These are phyloP conservation scores for Tricholoma matsutake DNA, from an alignment of 768 basidiomycete species.

Conservation along the genomic window DNA sequence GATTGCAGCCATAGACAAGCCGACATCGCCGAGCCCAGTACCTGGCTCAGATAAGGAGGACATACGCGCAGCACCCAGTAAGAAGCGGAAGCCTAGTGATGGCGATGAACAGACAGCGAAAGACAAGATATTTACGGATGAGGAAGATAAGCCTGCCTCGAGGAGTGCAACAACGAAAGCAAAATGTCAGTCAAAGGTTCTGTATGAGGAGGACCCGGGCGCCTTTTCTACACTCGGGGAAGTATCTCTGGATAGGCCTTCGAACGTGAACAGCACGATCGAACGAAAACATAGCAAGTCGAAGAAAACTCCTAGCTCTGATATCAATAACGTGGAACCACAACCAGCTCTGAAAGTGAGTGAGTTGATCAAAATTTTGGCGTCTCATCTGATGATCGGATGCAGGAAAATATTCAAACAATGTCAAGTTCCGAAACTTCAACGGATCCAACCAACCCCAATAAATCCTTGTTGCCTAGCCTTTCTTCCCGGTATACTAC, in stretches of 20 bases:
- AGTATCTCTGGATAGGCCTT: neutral
- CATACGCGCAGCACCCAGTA: conserved; percentile 11
- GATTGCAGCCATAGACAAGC: neutral
- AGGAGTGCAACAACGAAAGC: conserved; percentile 17
- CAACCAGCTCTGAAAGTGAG: conserved; percentile 2
- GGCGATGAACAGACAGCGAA: neutral
- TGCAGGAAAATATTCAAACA: conserved; percentile 28
- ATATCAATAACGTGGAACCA: neutral
- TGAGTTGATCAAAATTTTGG: conserved; percentile 15
- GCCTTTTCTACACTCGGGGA: neutral
- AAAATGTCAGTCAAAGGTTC: conserved; percentile 11
- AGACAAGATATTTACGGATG: conserved; percentile 8
- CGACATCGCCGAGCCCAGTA: conserved; percentile 21
- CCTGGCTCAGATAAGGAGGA: conserved; percentile 27
- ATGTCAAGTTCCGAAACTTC: conserved; percentile 2
- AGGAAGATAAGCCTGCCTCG: conserved; percentile 14
- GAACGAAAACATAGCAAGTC: neutral
- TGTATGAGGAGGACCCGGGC: conserved; percentile 6
- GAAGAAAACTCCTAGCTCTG: neutral
- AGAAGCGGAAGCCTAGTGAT: conserved; percentile 25
- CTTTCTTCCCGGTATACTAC: conserved; percentile 42
- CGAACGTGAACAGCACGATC: conserved; percentile 14
- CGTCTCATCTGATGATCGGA: neutral
- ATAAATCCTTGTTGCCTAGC: conserved; percentile 16
- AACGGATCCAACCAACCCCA: conserved; percentile 7